Conservation (phyloP, 2,329 filamentous ascomycete genomes). For the Orbilia quercus region DNA sequence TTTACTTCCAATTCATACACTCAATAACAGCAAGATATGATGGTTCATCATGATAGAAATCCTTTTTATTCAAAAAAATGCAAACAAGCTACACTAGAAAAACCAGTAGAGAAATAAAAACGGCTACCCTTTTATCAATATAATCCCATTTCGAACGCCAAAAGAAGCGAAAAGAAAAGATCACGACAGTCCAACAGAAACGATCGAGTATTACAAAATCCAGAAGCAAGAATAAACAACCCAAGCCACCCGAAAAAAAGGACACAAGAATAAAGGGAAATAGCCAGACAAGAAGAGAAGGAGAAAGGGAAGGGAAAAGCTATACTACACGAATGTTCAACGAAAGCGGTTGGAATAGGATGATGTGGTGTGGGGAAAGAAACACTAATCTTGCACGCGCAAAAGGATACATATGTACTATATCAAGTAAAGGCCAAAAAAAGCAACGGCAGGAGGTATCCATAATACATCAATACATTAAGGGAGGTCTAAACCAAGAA, state of each 20-base stretch:
- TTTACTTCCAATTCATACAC: no score
- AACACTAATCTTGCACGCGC: neutral
- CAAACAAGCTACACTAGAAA: neutral
- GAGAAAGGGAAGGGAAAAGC: slow-evolving; percentile 26
- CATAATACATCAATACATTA: slow-evolving; percentile 55
- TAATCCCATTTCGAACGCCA: slow-evolving; percentile 44
- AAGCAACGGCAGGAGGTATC: slow-evolving; percentile 40
- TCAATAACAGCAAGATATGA: no score
- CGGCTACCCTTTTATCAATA: slow-evolving; percentile 49
- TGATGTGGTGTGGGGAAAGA: no score
- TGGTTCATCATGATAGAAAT: no score
- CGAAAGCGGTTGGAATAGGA: no score
- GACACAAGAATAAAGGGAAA: slow-evolving; percentile 33
- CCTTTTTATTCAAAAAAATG: no score
- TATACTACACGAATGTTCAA: slow-evolving; percentile 47
- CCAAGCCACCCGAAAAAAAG: slow-evolving; percentile 55
- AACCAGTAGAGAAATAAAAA: neutral
- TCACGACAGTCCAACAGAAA: slow-evolving; percentile 6
- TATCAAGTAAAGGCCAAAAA: neutral
- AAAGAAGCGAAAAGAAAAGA: slow-evolving; percentile 7
- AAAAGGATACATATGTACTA: neutral
- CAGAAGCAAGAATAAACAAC: slow-evolving; percentile 58
- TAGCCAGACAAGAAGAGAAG: slow-evolving; percentile 50
- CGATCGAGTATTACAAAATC: slow-evolving; percentile 12
- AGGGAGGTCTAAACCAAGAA: no score